Conservation (phyloP, 164 flowering plant species). For the Tetrastigma voinierianum region DNA sequence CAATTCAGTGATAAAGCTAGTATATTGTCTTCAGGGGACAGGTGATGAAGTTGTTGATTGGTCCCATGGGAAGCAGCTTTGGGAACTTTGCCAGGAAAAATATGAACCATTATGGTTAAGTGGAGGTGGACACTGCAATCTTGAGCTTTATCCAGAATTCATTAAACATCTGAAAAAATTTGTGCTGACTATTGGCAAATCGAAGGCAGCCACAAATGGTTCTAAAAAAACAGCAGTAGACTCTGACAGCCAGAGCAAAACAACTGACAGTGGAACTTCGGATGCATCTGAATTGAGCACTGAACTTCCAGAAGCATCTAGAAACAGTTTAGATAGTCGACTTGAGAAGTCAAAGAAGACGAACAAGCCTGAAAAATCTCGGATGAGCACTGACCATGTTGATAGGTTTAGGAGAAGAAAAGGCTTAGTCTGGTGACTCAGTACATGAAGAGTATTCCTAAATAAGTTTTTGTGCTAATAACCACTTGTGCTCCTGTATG, state of each 20-base stretch:
- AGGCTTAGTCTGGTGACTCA: slow-evolving; percentile 57
- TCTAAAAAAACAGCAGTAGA: slow-evolving; percentile 32
- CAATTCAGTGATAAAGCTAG: background rate
- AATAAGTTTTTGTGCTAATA: slow-evolving; percentile 11
- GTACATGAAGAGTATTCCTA: background rate
- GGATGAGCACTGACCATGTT: slow-evolving; percentile 80
- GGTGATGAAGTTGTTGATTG: slow-evolving; percentile 90
- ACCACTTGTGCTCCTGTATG: slow-evolving; percentile 4
- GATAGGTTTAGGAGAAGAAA: slow-evolving; percentile 67
- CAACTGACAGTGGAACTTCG: slow-evolving; percentile 40
- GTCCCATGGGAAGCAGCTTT: slow-evolving; percentile 90
- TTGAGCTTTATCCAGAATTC: slow-evolving; percentile 87
- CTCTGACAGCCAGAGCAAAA: slow-evolving; percentile 39
- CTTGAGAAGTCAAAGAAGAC: slow-evolving; percentile 77
- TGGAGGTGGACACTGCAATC: slow-evolving; percentile 95
- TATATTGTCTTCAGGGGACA: slow-evolving; percentile 59
- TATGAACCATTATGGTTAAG: slow-evolving; percentile 89
- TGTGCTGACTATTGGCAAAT: slow-evolving; percentile 58
- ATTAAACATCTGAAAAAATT: slow-evolving; percentile 83
- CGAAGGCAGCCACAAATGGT: slow-evolving; percentile 42
- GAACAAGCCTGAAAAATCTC: slow-evolving; percentile 70
- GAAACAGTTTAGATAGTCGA: slow-evolving; percentile 82
- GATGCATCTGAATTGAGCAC: slow-evolving; percentile 38
- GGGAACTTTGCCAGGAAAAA: slow-evolving; percentile 77
- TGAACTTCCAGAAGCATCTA: slow-evolving; percentile 60